Percentiles rank a stretch among this genome's conserved stretches.
Conservation (phyloP, 176 grass and related monocot species). For the Thinopyrum elongatum region DNA sequence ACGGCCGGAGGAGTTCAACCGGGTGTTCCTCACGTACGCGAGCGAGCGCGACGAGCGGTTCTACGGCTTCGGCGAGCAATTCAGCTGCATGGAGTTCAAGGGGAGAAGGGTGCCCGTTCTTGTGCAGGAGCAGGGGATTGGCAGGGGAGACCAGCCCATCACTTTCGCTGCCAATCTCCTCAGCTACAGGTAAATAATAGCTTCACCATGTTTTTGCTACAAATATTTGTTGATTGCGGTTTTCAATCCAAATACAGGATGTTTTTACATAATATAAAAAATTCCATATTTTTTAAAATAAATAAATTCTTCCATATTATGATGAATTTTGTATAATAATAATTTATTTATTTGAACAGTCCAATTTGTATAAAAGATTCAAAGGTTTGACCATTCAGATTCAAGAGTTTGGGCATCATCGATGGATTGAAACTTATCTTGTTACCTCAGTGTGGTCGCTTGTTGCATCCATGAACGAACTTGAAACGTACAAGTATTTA, state of each 20-base stretch:
- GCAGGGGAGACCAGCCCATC: constrained; percentile 96
- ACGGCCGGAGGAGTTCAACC: constrained; percentile 57
- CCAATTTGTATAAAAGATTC: neutral
- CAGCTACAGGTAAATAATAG: constrained; percentile 62
- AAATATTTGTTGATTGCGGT: neutral
- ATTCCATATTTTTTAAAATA: no score
- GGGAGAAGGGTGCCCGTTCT: constrained; percentile 72
- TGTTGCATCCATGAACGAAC: neutral
- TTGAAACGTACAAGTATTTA: constrained; percentile 10
- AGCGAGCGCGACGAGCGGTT: constrained; percentile 70
- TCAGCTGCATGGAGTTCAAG: constrained; percentile 91
- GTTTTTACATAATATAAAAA: no score
- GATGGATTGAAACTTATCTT: constrained; percentile 6
- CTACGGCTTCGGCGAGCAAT: constrained; percentile 95
- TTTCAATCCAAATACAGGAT: neutral
- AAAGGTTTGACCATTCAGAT: neutral
- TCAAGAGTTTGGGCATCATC: neutral
- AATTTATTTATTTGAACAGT: neutral
- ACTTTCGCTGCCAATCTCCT: constrained; percentile 87
- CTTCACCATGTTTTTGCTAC: neutral
- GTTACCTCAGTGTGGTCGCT: no score
- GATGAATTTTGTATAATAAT: no score
- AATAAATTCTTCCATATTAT: no score
- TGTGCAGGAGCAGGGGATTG: constrained; percentile 96
- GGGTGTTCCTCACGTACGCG: constrained; percentile 64